Evolutionary conservation across 306 rosid genomes (phyloP), one percentile per base, ranked within the genome.

Genomic region (Malus fusca): DNA sequence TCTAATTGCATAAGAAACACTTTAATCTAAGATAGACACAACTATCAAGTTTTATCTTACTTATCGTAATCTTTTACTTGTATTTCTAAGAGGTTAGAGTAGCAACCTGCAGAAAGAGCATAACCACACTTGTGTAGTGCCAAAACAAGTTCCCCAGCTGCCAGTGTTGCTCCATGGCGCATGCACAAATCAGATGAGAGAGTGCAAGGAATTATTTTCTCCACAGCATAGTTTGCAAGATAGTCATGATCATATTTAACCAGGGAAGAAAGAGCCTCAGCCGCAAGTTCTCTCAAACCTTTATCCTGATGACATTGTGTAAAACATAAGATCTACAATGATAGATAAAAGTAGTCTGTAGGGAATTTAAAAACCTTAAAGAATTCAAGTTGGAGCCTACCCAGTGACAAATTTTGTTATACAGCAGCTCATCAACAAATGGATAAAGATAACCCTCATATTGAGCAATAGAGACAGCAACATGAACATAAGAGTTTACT

Each of bases 151-250:
- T 92, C 96, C 65, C 97, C 97, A 22, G 82, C 75, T 66, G 99
- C 97, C 83, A 90, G 74, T 1, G 97, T 95, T 53, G 97, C 90
- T 71, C 99, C 99, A 85, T 92, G 97, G 73, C 97, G 97, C 96
- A 80, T 90, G 92, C 99, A 90, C 80, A 95, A 79, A 83, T 95
- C 99, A 76, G 99, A 80, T 72, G 97, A 92, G 77, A 92, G 97
- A 40, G 99, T 95, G 72, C 87, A 87, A 56, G 97, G 93, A 79
- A 92, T 88, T 83, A 89, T 75, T 81, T 88, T 91, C 76, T 90
- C 96, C 87, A 92, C 25, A 74, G 84, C 88, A 64, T 67, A 80
- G 78, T 78, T 84, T 12, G 88, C 85, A 84, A 92, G 89, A 84
- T 89, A 85, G 75, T 77, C 89, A 30, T 97, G 92, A 42, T 92